Conservation (phyloP, 2,329 filamentous ascomycete species). For the Penicillium sclerotigenum region DNA sequence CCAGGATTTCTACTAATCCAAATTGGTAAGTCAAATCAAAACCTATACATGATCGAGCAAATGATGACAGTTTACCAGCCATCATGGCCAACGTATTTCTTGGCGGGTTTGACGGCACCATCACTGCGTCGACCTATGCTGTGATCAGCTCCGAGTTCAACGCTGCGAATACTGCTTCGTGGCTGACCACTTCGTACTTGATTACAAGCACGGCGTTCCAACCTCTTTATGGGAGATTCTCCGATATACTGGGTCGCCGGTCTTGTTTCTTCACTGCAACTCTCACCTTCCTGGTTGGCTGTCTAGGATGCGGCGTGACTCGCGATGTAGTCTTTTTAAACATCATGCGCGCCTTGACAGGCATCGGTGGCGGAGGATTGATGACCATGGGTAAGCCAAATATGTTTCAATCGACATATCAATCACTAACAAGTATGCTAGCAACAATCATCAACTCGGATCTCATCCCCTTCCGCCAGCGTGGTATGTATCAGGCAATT, state of each 20-base stretch:
- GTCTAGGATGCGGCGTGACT: slow-evolving; percentile 67
- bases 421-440: slow-evolving; percentile 3
- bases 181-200: slow-evolving; percentile 61
- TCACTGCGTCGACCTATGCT: slow-evolving; percentile 46
- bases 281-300: slow-evolving; percentile 62
- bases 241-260: slow-evolving; percentile 63
- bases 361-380: slow-evolving; percentile 69
- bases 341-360: slow-evolving; percentile 65
- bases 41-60: not conserved
- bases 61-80: slow-evolving; percentile 32
- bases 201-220: slow-evolving; percentile 66
- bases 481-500: slow-evolving; percentile 67
- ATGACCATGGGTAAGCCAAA: slow-evolving; percentile 55
- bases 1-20: slow-evolving; percentile 58
- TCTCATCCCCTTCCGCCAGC: slow-evolving; percentile 67
- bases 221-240: slow-evolving; percentile 69
- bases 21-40: slow-evolving; percentile 37
- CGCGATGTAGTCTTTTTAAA: slow-evolving; percentile 68
- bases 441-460: slow-evolving; percentile 69
- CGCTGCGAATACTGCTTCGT: slow-evolving; percentile 46
- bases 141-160: slow-evolving; percentile 49
- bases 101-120: slow-evolving; percentile 51
- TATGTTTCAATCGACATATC: not conserved
- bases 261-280: slow-evolving; percentile 62
- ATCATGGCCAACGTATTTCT: slow-evolving; percentile 66